Base-by-base conservation (phyloP, 305 asterid species). In the Fraxinus paxiana region DNA sequence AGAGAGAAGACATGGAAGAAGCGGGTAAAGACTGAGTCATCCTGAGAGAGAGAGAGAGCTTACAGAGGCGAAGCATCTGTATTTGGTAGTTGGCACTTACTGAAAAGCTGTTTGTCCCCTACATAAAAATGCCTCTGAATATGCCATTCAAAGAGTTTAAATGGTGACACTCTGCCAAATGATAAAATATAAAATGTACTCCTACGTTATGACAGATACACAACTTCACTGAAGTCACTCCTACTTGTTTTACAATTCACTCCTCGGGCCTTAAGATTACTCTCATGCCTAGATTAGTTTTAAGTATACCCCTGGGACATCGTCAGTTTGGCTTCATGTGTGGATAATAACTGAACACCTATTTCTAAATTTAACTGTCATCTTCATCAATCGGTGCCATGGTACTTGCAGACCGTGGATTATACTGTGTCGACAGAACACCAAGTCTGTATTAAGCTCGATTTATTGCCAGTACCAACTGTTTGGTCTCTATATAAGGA, bases 351-450 rank as follows among this genome's bases (percentile, higher is more conserved):
- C 12, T 46, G 70, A 38, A 77, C 72, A 4, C 26, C 26, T 72
- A 70, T 56, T 81, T 76, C 80, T 83, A 77, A 87, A 83, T 26
- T 59, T 38, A 79, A 80, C 38, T 15, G 71, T 75, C 26, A 26
- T 71, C 13, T 80, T 78, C 78, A 15, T 82, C 84, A 82, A 80
- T 79, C 90, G 98, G 99, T 81, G 99, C 99, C 35, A 96, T 96
- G 99, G 99, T 96, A 86, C 97, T 94, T 83, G 98, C 99, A 15
- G 97, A 96, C 89, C 87, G 97, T 80, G 98, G 99, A 74, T 84
- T 96, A 78, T 96, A 97, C 88, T 91, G 98, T 86, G 99, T 89
- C 97, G 71, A 95, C 97, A 43, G 97, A 94, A 85, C 95, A 94
- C 89, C 97, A 94, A 97, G 99, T 96, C 81, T 84, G 79, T 43